Evolutionary conservation across 2,329 filamentous ascomycete species (phyloP), one percentile per base, ranked within the genome.

Genomic region (Rachicladosporium sp.): DNA sequence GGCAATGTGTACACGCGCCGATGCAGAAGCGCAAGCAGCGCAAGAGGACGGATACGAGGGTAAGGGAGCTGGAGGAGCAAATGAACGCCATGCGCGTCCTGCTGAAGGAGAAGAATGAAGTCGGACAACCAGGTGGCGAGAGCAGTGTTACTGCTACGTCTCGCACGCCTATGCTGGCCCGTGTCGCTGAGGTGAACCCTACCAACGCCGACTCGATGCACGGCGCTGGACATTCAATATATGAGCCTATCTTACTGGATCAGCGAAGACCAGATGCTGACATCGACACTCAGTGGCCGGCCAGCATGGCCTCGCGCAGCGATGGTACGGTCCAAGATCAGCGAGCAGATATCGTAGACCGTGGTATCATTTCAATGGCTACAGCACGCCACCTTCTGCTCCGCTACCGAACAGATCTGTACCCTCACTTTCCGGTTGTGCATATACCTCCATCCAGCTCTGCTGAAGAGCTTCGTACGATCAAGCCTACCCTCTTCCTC

Each of bases 401-500:
- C 15, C 66, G 71, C 7, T 83, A 81, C 55, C 72, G 67, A 30
- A 66, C 70, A 10, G 63, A 70, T 35, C 80, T 82, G 71, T 64
- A 68, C 11, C 64, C 63, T 2, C 77, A 81, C 46, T 66, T 80
- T 38, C 78, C 78, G 0, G 70, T 71, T 2, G 73, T 82, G n/a
- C 65, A 80, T 19, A 76, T 82, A 42, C 67, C 74, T 1, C 53
- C 66, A 1, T 64, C 63, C 32, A 71, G 67, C 33, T 73, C 72
- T 2, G 70, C 68, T 4, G 63, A 66, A 8, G 70, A 78, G 41
- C 58, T 82, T 38, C 70, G 78, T 35, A 64, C 64, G 46, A 61
- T 66, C 2, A 78, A 74, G 52, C 82, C 82, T 1, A 67, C 74
- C 2, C 65, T 87, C 6, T 86, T 86, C 51, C 66, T 83, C n/a